Base-by-base conservation (phyloP, 2,329 filamentous ascomycete genomes). In the Paecilomyces sp. region DNA sequence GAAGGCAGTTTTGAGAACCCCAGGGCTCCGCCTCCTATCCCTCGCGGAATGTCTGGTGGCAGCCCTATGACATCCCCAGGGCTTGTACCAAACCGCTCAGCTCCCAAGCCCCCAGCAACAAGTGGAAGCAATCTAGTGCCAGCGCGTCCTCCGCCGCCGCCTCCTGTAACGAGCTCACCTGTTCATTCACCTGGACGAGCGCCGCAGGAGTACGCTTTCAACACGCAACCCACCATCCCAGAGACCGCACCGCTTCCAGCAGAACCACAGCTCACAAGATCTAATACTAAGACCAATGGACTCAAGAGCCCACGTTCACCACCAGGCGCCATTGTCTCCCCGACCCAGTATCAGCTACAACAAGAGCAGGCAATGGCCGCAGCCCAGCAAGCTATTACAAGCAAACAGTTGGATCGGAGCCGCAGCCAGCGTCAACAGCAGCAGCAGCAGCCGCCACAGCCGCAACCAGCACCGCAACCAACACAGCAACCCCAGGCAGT, bases 1-100 rank as follows among this genome's bases (percentile, higher is more conserved):
- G 88, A 92, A 82, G 90, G 91, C 72, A 97, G 91, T 80, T 99
- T 97, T 76, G 94, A 97, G 78, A 97, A 99, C 72, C 94, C 94
- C 55, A 86, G 94, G 70, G 90, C 93, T 18, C 90, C 94, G 47
- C 94, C 94, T 64, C 94, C 93, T 11, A 90, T 97, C 62, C 92
- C 93, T 60, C 73, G 83, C 34, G 74, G 71, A 25, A 65, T 68
- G 61, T 66, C 72, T 52, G 67, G 68, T 36, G 74, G 72, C 24
- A 65, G 68, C 61, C 66, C 72, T 62, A 67, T 72, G 60, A 69
- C 71, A 58, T 72, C 72, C 24, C 64, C 69, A 74, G 77, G 72
- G 67, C 79, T 92, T 68, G 82, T 96, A 70, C 92, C 94, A 56
- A 89, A 86, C 69, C 86, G 94, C 62, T 90, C 91, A 58, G 92